phyloP scores from a whole-genome alignment of 139 green algal genomes.

The Chlorella ohadii region DNA sequence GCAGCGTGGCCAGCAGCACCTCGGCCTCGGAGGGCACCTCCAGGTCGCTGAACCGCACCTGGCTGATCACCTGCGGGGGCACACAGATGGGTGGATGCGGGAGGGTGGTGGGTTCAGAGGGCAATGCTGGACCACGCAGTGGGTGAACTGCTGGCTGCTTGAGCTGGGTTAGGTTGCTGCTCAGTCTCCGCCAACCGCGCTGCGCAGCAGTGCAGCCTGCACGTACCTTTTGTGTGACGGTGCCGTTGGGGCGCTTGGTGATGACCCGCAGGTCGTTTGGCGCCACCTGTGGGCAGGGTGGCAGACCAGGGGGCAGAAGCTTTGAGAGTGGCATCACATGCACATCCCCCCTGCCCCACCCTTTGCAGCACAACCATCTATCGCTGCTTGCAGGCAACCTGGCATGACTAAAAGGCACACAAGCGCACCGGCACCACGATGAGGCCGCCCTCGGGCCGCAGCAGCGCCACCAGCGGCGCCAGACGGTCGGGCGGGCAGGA shows the following conservation, averaged over 20 bases:
- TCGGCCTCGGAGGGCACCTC: slow-evolving; percentile 68
- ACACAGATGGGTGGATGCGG: background rate
- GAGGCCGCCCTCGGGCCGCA: slow-evolving; percentile 54
- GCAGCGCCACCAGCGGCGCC: slow-evolving; percentile 47
- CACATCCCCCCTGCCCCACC: no score
- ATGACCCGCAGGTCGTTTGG: slow-evolving; percentile 60
- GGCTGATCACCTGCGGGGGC: slow-evolving; percentile 44
- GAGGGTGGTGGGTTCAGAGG: background rate
- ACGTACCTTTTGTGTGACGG: slow-evolving; percentile 37
- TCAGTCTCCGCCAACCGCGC: no score
- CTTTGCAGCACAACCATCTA: no score
- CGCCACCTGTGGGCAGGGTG: background rate
- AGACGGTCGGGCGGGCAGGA: slow-evolving; percentile 55
- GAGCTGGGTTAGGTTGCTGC: no score
- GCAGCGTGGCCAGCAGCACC: slow-evolving; percentile 56
- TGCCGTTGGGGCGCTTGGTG: slow-evolving; percentile 36
- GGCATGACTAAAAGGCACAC: no score
- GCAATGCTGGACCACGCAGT: background rate
- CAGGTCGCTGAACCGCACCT: slow-evolving; percentile 71
- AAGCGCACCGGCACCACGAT: slow-evolving; percentile 53
- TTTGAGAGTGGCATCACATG: no score
- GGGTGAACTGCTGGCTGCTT: background rate
- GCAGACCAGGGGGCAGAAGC: no score
- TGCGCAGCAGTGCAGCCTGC: background rate
- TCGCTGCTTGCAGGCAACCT: no score